Conservation (phyloP, 768 basidiomycete species). For the Daedalea quercina region DNA sequence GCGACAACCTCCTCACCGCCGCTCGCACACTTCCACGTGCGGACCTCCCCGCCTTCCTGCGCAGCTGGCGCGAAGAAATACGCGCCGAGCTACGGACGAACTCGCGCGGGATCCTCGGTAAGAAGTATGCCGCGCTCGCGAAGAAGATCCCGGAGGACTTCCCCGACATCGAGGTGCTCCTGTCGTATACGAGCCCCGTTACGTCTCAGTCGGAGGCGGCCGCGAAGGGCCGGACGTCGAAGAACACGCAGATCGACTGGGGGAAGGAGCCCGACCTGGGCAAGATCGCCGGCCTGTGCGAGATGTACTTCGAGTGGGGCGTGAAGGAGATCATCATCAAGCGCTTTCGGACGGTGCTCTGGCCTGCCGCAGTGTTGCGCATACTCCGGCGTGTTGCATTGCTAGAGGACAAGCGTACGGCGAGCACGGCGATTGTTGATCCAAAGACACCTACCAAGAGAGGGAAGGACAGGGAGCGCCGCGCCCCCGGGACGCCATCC, state of each 20-base stretch:
- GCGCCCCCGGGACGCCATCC: slow-evolving; percentile 29
- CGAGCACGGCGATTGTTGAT: neutral
- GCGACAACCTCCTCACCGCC: slow-evolving; percentile 61
- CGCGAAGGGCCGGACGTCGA: slow-evolving; percentile 12
- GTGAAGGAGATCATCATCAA: slow-evolving; percentile 76
- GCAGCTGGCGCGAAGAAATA: slow-evolving; percentile 56
- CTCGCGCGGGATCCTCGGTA: slow-evolving; percentile 51
- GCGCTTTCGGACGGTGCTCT: slow-evolving; percentile 77
- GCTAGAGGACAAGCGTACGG: slow-evolving; percentile 31
- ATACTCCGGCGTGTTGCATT: slow-evolving; percentile 62
- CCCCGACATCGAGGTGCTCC: slow-evolving; percentile 65
- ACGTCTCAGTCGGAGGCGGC: slow-evolving; percentile 54
- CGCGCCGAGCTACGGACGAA: slow-evolving; percentile 64
- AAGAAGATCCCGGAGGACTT: slow-evolving; percentile 59
- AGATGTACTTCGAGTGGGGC: slow-evolving; percentile 91
- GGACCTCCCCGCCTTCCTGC: slow-evolving; percentile 46
- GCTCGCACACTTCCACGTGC: slow-evolving; percentile 37
- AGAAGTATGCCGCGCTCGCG: slow-evolving; percentile 60
- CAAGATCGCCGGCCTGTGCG: slow-evolving; percentile 72
- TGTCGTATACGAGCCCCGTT: slow-evolving; percentile 73
- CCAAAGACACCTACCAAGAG: slow-evolving; percentile 37
- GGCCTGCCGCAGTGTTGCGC: slow-evolving; percentile 67
- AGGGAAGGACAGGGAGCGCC: slow-evolving; percentile 14
- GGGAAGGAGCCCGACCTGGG: slow-evolving; percentile 57
- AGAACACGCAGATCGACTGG: slow-evolving; percentile 36